A percentile compares a stretch with the other conserved stretches of the same genome.
Conservation (phyloP, 306 rosid genomes). For the Sphenostylis stenocarpa region DNA sequence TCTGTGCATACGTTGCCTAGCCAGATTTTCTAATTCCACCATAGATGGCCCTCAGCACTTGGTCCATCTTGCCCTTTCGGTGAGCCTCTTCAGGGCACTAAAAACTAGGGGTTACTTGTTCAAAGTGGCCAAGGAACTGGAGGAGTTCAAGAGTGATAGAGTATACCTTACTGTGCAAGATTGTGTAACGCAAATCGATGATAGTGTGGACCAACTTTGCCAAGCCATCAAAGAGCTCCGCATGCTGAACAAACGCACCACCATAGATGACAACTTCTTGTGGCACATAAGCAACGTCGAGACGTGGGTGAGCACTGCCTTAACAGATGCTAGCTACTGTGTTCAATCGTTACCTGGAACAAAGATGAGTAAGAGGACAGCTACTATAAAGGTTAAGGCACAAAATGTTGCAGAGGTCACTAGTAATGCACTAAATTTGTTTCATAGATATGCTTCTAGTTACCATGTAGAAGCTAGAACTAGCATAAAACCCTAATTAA, state of each 20-base stretch:
- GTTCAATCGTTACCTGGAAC: slow-evolving; percentile 45
- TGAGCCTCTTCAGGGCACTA: slow-evolving; percentile 50
- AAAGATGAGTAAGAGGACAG: slow-evolving; percentile 56
- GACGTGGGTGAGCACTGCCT: slow-evolving; percentile 63
- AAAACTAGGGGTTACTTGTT: slow-evolving; percentile 44
- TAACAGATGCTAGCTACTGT: slow-evolving; percentile 59
- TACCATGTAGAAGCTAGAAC: slow-evolving; percentile 34
- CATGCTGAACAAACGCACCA: slow-evolving; percentile 14
- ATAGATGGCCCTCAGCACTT: slow-evolving; percentile 43
- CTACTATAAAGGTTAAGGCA: slow-evolving; percentile 56
- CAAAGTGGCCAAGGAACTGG: slow-evolving; percentile 39
- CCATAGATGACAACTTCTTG: slow-evolving; percentile 30
- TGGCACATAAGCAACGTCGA: slow-evolving; percentile 69
- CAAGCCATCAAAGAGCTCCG: slow-evolving; percentile 52
- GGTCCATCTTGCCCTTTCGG: slow-evolving; percentile 47
- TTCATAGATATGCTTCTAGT: slow-evolving; percentile 51
- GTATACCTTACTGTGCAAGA: slow-evolving; percentile 49
- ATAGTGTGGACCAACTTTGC: slow-evolving; percentile 57
- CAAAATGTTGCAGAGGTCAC: slow-evolving; percentile 60
- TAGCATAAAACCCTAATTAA: slow-evolving; percentile 22
- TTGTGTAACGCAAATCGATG: slow-evolving; percentile 48
- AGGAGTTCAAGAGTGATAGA: background rate
- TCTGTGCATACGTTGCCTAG: slow-evolving; percentile 50
- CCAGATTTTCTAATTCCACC: slow-evolving; percentile 30
- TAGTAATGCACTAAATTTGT: slow-evolving; percentile 56